These are phyloP conservation scores for Aquilaria sinensis DNA, from an alignment of 345 rosid species.

Conservation along the genomic window DNA sequence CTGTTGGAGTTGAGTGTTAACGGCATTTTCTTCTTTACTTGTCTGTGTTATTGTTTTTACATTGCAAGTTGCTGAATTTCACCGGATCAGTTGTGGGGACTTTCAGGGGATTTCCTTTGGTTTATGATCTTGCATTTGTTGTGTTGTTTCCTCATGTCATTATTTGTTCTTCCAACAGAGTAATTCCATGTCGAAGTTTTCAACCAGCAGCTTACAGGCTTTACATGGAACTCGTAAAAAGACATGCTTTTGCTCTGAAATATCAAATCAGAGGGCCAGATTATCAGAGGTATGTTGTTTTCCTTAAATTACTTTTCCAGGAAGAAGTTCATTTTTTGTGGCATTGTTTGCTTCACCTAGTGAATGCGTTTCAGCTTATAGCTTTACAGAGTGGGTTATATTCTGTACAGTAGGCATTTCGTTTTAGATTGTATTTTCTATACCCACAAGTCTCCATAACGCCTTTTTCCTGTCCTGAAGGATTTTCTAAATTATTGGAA, in stretches of 20 bases:
- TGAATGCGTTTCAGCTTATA: background rate
- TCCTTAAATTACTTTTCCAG: background rate
- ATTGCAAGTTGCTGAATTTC: too few relatives aligned
- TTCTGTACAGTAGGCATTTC: background rate
- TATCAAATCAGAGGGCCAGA: constrained; percentile 47
- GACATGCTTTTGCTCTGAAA: constrained; percentile 51
- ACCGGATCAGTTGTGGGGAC: too few relatives aligned
- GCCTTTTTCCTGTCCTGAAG: too few relatives aligned
- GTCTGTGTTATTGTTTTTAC: background rate
- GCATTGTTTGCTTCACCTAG: too few relatives aligned
- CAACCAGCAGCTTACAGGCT: constrained; percentile 77
- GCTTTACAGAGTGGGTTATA: background rate
- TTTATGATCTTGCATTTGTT: background rate
- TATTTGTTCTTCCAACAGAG: constrained; percentile 36
- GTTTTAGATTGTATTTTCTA: background rate
- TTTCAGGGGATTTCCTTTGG: background rate
- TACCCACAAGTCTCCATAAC: too few relatives aligned
- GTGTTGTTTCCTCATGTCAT: constrained; percentile 1
- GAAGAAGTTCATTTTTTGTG: too few relatives aligned
- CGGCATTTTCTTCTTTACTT: background rate
- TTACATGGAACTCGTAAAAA: constrained; percentile 74
- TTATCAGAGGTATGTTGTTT: constrained; percentile 47
- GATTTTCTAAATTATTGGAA: too few relatives aligned
- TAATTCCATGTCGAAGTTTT: constrained; percentile 49
- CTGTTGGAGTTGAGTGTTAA: background rate